Evolutionary conservation across 495 filamentous ascomycete species (phyloP), one percentile per base, ranked within the genome.

Genomic region (Glarea lozoyensis): DNA sequence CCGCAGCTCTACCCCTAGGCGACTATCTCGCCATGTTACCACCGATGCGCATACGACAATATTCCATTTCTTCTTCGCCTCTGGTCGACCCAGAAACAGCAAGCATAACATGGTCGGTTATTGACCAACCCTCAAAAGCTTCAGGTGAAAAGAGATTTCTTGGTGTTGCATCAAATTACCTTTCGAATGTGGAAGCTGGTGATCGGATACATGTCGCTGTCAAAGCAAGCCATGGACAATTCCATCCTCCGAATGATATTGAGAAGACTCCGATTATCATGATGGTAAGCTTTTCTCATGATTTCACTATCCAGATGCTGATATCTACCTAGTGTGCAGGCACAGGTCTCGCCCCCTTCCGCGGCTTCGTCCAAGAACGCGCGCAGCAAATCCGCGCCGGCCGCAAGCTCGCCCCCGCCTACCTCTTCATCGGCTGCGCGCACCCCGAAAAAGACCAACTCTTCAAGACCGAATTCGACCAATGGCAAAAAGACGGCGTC

Each of bases 31-130:
- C 70, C 15, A 77, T 86, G 63, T 73, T 87, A 0, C 80, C 80
- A 0, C 82, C 82, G 0, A 81, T 90, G 73, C 79, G 81, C 16
- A 70, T 81, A 12, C 75, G 85, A 10, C 81, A 85, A 56, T 90
- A 88, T 59, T 83, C 76, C 27, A 86, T 90, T 60, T 88, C 84
- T 12, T 87, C 83, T 0, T 87, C 84, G 0, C 84, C 84, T 0
- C 67, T 79, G 2, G 68, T 40, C 54, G 60, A 82, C 58, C 69
- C 78, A 0, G 62, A 60, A 3, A 65, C 68, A 47, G 76, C 73
- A 17, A 79, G 76, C 0, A 64, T 89, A 20, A 87, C 84, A 10
- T 85, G 80, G 67, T 66, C 66, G 4, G 67, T 87, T 12, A 68
- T 84, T 53, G 69, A 76, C 40, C 64, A 65, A 3, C 72, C 75